A percentile compares a stretch with the other conserved stretches of the same genome.
Evolutionary conservation across 768 basidiomycete species (phyloP).

Genomic region (Boletus insuetus): DNA sequence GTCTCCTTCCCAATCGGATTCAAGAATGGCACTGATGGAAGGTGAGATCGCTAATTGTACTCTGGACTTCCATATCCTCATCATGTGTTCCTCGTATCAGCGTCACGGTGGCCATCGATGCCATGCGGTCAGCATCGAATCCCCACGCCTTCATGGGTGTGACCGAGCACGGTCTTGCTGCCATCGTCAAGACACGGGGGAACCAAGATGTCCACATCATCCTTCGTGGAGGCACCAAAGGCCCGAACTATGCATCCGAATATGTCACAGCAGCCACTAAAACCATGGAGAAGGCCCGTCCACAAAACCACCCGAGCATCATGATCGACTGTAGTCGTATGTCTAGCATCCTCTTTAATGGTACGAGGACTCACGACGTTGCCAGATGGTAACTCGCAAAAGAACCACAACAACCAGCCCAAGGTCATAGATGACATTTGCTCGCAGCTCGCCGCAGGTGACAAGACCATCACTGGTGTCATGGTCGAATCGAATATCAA

Average conservation of each 20-base stretch:
- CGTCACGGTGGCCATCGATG: slow-evolving; percentile 90
- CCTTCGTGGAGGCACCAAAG: slow-evolving; percentile 87
- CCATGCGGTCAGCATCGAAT: slow-evolving; percentile 88
- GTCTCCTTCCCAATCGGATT: slow-evolving; percentile 98
- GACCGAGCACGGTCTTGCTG: slow-evolving; percentile 83
- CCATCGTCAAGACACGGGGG: slow-evolving; percentile 89
- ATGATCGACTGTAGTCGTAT: slow-evolving; percentile 87
- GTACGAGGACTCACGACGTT: neutral
- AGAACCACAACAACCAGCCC: slow-evolving; percentile 92
- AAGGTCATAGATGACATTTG: slow-evolving; percentile 71
- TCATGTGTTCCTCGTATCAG: slow-evolving; percentile 28
- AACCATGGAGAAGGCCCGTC: slow-evolving; percentile 62
- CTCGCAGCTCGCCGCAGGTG: slow-evolving; percentile 69
- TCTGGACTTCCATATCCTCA: neutral
- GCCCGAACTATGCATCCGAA: slow-evolving; percentile 83
- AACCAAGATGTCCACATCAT: slow-evolving; percentile 92
- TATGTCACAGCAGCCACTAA: slow-evolving; percentile 63
- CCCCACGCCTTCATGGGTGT: slow-evolving; percentile 98
- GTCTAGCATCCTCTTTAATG: slow-evolving; percentile 28
- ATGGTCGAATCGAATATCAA: slow-evolving; percentile 98
- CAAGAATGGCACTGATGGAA: slow-evolving; percentile 99
- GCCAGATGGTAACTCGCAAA: slow-evolving; percentile 91
- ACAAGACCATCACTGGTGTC: slow-evolving; percentile 79
- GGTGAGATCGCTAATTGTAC: slow-evolving; percentile 34
- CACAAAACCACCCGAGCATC: slow-evolving; percentile 55